Base-by-base conservation (phyloP, 192 early-diverging fungal species). In the Mortierella alpina region DNA sequence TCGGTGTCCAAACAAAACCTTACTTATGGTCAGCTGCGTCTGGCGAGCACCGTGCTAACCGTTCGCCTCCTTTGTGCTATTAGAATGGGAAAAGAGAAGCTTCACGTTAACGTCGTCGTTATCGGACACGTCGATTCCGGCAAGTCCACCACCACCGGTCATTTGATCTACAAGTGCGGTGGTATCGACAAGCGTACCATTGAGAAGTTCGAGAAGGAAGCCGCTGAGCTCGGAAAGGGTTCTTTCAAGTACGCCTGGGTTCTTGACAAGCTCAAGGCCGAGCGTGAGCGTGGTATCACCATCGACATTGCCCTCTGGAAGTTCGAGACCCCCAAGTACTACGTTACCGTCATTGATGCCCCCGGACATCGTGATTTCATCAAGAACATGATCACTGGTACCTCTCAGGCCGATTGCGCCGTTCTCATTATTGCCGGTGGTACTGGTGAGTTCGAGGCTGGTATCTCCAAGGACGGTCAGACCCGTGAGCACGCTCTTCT, bases 191-290 rank as follows among this genome's bases (percentile, higher is more conserved):
- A 97, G 93, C 96, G 96, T 96, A 96, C 95, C 91, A 99, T 99
- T 69, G 96, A 99, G 88, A 97, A 97, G 95, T 96, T 99, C 92
- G 94, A 96, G 90, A 96, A 98, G 94, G 97, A 99, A 89, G 95
- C 98, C 68, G 92, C 92, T 87, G 96, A 98, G 84, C 92, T 97
- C 77, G 98, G 98, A 88, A 99, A 99, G 94, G 95, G 95, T 86
- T 99, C 98, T 67, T 99, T 99, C 95, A 96, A 96, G 90, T 99
- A 97, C 92, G 98, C 98, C 76, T 99, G 96, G 96, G 96, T 97
- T 82, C 89, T 99, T 78, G 98, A 99, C 91, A 96, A 96, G 86
- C 94, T 96, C 62, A 98, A 99, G 95, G 97, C 95, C 66, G 97
- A 99, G 90, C 96, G 97, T 90, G 96, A 96, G 88, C 96, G 97